These are phyloP conservation scores for Lolium perenne DNA, from an alignment of 176 grass and related monocot genomes.

Conservation along the genomic window DNA sequence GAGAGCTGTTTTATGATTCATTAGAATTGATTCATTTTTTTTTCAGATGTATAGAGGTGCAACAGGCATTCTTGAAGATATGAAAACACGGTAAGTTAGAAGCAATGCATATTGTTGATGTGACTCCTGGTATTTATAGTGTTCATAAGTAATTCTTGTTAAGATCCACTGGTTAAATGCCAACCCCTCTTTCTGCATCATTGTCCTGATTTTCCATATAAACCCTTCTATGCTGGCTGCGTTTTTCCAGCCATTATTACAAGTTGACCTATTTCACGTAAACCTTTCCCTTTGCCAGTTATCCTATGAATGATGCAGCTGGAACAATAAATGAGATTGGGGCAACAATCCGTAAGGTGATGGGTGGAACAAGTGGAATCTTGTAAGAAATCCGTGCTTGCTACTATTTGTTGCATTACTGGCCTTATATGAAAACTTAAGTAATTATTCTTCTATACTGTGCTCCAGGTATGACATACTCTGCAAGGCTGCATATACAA, in stretches of 20 bases:
- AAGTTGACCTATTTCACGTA: conserved; percentile 34
- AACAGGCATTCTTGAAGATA: conserved; percentile 91
- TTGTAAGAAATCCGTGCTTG: conserved; percentile 59
- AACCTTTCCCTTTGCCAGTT: conserved; percentile 64
- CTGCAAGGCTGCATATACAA: conserved; percentile 97
- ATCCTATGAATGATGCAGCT: conserved; percentile 96
- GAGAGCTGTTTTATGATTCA: conserved; percentile 24
- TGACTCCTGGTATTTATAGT: neutral
- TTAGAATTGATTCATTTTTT: conserved; percentile 29
- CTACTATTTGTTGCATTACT: conserved; percentile 16
- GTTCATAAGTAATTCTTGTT: neutral
- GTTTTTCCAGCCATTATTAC: conserved; percentile 31
- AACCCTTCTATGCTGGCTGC: neutral
- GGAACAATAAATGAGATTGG: conserved; percentile 96
- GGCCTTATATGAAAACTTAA: conserved; percentile 19
- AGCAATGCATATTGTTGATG: neutral
- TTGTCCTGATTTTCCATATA: neutral
- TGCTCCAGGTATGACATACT: conserved; percentile 89
- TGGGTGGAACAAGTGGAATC: conserved; percentile 99
- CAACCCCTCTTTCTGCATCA: neutral
- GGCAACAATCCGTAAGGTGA: conserved; percentile 76
- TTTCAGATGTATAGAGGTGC: conserved; percentile 98
- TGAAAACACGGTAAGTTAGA: conserved; percentile 81
- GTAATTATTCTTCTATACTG: conserved; percentile 37
- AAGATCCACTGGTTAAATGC: neutral